Percentiles rank a stretch among this genome's conserved stretches.
These are phyloP conservation scores for Saccharomycopsis sp. DNA, from an alignment of 805 yeast species.

Conservation along the genomic window DNA sequence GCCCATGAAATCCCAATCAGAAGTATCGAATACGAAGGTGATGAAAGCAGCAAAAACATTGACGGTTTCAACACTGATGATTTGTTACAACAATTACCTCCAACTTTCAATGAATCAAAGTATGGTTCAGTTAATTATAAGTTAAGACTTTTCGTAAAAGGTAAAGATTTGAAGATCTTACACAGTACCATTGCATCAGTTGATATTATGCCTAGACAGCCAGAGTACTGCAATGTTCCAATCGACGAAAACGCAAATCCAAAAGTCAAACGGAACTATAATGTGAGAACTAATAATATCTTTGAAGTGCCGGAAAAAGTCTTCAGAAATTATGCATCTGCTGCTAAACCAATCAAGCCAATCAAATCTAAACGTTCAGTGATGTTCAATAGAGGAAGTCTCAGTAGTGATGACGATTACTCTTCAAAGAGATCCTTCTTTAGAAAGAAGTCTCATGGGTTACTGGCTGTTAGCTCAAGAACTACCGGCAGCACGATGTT, in stretches of 20 bases:
- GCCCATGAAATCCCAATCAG: slow-evolving; percentile 1
- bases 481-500: neutral
- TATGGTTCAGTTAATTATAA: slow-evolving; percentile 4
- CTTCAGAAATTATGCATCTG: neutral
- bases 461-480: neutral
- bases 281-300: neutral
- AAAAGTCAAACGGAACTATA: neutral
- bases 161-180: slow-evolving; percentile 1
- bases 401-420: too few relatives aligned
- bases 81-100: slow-evolving; percentile 3
- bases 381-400: neutral
- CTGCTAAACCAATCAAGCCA: neutral
- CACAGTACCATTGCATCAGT: neutral
- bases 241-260: neutral
- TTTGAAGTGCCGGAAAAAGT: neutral
- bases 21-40: slow-evolving; percentile 1
- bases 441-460: neutral
- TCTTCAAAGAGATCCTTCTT: too few relatives aligned
- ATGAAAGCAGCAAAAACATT: neutral
- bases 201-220: neutral
- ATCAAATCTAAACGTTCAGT: neutral
- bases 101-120: slow-evolving; percentile 4
- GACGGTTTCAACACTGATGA: slow-evolving; percentile 2
- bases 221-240: neutral
- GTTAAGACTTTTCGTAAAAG: slow-evolving; percentile 3